Evolutionary conservation across 139 green algal species (phyloP).

Genomic region (Coelastrella sp.): DNA sequence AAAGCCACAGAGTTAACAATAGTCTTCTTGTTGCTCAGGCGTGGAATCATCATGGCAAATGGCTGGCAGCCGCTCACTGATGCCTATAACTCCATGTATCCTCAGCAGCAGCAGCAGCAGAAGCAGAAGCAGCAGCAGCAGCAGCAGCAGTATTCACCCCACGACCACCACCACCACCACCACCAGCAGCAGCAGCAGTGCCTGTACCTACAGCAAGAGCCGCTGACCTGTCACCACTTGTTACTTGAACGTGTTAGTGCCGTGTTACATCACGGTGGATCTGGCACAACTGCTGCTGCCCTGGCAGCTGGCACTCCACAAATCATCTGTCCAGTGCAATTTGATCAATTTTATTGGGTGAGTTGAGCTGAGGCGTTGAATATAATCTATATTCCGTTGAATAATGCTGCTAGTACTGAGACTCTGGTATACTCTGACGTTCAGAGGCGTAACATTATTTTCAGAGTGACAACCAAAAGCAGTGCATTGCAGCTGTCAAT

Average conservation of each 20-base stretch:
- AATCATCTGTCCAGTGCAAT: conserved; percentile 71
- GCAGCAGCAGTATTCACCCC: not conserved
- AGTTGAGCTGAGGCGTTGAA: not conserved
- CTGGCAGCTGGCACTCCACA: conserved; percentile 54
- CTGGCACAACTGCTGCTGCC: conserved; percentile 35
- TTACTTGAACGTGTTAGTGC: conserved; percentile 60
- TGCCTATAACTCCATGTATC: not conserved
- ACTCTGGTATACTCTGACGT: too few relatives aligned
- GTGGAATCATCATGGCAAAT: conserved; percentile 59
- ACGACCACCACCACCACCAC: not conserved
- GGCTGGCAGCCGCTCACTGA: conserved; percentile 53
- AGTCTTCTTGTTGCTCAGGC: conserved; percentile 9
- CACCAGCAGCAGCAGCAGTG: not conserved
- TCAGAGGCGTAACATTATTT: too few relatives aligned
- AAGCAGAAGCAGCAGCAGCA: not conserved
- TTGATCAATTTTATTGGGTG: conserved; percentile 74
- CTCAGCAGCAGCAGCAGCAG: not conserved
- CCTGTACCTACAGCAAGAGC: conserved; percentile 19
- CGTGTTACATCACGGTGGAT: conserved; percentile 72
- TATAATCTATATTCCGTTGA: too few relatives aligned
- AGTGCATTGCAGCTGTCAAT: too few relatives aligned
- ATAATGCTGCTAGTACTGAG: too few relatives aligned
- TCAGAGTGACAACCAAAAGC: too few relatives aligned
- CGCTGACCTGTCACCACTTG: conserved; percentile 56
- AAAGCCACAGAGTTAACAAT: not conserved